Evolutionary conservation across 805 yeast species (phyloP), one percentile per base, ranked within the genome.

Genomic region (Schwanniomyces vanrijiae): DNA sequence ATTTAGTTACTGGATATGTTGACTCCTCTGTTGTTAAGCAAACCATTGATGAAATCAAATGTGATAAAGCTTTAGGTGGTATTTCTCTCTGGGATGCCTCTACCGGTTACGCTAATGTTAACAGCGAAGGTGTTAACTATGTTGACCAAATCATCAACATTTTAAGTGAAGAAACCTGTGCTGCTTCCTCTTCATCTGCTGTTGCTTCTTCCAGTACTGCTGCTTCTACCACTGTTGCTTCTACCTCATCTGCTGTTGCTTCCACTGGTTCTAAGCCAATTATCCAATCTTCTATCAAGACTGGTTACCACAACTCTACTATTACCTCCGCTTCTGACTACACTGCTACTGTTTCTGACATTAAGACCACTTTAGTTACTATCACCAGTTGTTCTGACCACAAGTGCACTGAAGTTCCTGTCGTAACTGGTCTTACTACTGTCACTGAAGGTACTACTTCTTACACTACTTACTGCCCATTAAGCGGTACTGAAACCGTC

Each of bases 1-100:
- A 71, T 34, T 81, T 84, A 37, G 89, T 57, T 11, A 42, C 62
- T n/a, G 75, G 75, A 5, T 70, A 68, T 48, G 60, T 46, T 22
- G 52, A 50, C 25, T 47, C 62, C 10, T 46, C 47, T 20, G 51
- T 51, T 18, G 62, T 68, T 25, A 42, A 58, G 46, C 19, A 39
- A n/a, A 43, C 43, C 28, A 33, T 62, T 10, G 43, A 55, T 16
- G 42, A 51, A 22, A 57, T 64, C 26, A 50, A 49, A 44, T 44
- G 52, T 21, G 55, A 55, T 37, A 46, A 56, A 10, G 45, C 55
- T 46, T 69, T 73, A 33, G 77, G 74, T 16, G 77, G 71, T 24
- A 59, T 73, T 28, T 55, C 67, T 31, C 46, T 68, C 37, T 68
- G 73, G 73, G 73, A 68, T 49, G 68, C 66, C 7, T 56, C 71